A percentile compares a stretch with the other conserved stretches of the same genome.
Evolutionary conservation across 2,329 filamentous ascomycete genomes (phyloP).

Genomic region (Talaromyces amestolkiae): DNA sequence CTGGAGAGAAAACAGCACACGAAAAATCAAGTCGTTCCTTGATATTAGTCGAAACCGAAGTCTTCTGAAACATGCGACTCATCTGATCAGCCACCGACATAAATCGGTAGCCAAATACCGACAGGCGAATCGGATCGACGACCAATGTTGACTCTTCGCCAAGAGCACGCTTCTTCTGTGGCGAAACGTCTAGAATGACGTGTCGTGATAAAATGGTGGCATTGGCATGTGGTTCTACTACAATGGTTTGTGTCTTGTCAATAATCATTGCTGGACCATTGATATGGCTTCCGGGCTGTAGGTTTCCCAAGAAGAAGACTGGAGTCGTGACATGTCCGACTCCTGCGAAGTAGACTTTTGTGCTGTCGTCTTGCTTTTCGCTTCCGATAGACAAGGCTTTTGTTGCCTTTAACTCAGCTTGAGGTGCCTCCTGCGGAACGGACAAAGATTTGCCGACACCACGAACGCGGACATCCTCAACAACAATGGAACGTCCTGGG

Average conservation of each 20-base stretch:
- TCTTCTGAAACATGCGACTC: conserved; percentile 57
- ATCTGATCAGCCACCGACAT: conserved; percentile 61
- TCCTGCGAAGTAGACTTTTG: conserved; percentile 30
- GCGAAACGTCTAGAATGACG: conserved; percentile 74
- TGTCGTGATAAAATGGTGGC: conserved; percentile 84
- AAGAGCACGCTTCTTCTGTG: conserved; percentile 51
- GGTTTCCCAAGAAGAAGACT: conserved; percentile 28
- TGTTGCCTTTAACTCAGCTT: conserved; percentile 14
- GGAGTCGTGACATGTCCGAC: conserved; percentile 26
- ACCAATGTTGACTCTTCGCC: conserved; percentile 21
- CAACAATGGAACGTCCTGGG: conserved; percentile 35
- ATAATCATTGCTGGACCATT: conserved; percentile 56
- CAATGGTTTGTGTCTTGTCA: conserved; percentile 73
- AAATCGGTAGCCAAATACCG: conserved; percentile 56
- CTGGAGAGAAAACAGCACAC: conserved; percentile 74
- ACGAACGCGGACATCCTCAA: conserved; percentile 41
- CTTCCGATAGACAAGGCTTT: conserved; percentile 20
- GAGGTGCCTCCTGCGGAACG: conserved; percentile 12
- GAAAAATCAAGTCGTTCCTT: conserved; percentile 85
- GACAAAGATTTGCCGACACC: conserved; percentile 27
- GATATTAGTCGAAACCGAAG: conserved; percentile 63
- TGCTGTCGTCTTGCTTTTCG: conserved; percentile 16
- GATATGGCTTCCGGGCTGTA: conserved; percentile 24
- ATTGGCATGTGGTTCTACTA: conserved; percentile 74
- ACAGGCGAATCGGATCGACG: conserved; percentile 53